phyloP scores from a whole-genome alignment of 768 basidiomycete species.

The Tulasnella sp. region DNA sequence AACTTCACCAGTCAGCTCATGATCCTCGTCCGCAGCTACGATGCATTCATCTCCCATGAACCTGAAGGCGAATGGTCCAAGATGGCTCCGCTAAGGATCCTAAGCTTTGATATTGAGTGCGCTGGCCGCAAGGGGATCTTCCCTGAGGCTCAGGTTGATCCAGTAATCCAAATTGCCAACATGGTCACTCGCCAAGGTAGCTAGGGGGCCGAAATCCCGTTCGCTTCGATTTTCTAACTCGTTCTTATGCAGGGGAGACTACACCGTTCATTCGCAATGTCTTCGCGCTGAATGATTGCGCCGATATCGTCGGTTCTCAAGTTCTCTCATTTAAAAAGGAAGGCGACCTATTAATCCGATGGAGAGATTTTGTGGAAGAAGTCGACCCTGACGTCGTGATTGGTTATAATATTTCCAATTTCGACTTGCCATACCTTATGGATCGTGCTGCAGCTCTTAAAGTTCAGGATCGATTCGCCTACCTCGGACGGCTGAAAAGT shows the following conservation, averaged over 20 bases:
- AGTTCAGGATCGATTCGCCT: slow-evolving; percentile 51
- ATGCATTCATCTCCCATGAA: slow-evolving; percentile 78
- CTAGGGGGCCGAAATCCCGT: slow-evolving; percentile 16
- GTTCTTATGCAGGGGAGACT: slow-evolving; percentile 54
- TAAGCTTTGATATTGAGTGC: slow-evolving; percentile 99
- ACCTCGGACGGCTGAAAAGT: slow-evolving; percentile 72
- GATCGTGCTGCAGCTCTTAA: slow-evolving; percentile 85
- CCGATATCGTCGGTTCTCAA: slow-evolving; percentile 96
- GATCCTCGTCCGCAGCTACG: slow-evolving; percentile 46
- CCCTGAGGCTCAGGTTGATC: slow-evolving; percentile 82
- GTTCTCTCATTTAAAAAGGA: slow-evolving; percentile 80
- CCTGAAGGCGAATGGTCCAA: slow-evolving; percentile 90
- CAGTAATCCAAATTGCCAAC: slow-evolving; percentile 97
- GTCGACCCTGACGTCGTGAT: slow-evolving; percentile 95
- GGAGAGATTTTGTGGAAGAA: slow-evolving; percentile 81
- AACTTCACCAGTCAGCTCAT: neutral
- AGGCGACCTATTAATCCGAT: slow-evolving; percentile 60
- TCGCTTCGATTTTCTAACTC: slow-evolving; percentile 6
- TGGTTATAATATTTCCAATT: slow-evolving; percentile 89
- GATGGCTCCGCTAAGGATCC: slow-evolving; percentile 84
- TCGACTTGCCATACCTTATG: slow-evolving; percentile 94
- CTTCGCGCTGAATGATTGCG: slow-evolving; percentile 90
- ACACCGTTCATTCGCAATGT: slow-evolving; percentile 95
- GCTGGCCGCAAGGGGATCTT: slow-evolving; percentile 97
- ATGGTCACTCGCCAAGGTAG: slow-evolving; percentile 98